These are phyloP conservation scores for Lodderomyces elongisporus DNA, from an alignment of 1,139 yeast genomes.

Conservation along the genomic window DNA sequence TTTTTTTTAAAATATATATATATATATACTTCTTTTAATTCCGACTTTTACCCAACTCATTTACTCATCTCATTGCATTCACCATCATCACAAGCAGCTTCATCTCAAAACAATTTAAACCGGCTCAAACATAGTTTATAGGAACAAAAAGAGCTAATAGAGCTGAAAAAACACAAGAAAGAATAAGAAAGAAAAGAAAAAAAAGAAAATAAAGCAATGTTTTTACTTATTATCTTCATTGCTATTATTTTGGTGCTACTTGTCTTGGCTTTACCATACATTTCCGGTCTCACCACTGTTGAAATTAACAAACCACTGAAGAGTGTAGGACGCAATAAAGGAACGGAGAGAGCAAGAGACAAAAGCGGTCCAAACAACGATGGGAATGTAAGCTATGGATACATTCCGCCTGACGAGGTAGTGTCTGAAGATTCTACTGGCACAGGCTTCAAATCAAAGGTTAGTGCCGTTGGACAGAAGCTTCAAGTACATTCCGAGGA, in stretches of 20 bases:
- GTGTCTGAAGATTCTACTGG: slow-evolving; percentile 11
- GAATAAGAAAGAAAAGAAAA: no score
- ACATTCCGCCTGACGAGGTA: slow-evolving; percentile 40
- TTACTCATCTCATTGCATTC: no score
- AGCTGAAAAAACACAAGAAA: neutral
- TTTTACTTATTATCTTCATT: slow-evolving; percentile 21
- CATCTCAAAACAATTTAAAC: no score
- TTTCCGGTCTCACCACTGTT: slow-evolving; percentile 34
- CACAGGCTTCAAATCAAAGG: slow-evolving; percentile 16
- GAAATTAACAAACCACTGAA: neutral
- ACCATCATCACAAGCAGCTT: no score
- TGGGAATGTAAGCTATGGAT: slow-evolving; percentile 17
- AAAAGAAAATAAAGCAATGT: slow-evolving; percentile 17
- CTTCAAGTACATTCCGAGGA: slow-evolving; percentile 34
- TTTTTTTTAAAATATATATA: no score
- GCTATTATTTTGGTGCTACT: slow-evolving; percentile 27
- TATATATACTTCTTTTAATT: no score
- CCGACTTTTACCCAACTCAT: no score
- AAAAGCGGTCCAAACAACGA: neutral
- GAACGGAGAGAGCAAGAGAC: slow-evolving; percentile 1
- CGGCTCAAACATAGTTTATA: no score
- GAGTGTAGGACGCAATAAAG: slow-evolving; percentile 6
- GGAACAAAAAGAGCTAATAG: no score
- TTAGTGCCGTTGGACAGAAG: slow-evolving; percentile 28
- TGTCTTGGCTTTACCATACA: slow-evolving; percentile 32